These are phyloP conservation scores for Suillus discolor DNA, from an alignment of 768 basidiomycete species.

Conservation along the genomic window DNA sequence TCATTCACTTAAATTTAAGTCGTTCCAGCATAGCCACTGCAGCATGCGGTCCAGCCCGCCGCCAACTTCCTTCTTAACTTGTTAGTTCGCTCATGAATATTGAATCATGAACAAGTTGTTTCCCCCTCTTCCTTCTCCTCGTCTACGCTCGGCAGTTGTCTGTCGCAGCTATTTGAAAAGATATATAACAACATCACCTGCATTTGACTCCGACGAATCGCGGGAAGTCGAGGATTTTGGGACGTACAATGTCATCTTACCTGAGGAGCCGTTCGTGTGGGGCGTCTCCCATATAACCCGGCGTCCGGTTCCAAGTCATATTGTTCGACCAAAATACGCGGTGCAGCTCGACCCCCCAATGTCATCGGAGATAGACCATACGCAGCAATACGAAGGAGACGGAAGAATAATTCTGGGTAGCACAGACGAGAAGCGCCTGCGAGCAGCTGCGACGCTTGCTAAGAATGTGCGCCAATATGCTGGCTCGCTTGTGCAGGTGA, in stretches of 20 bases:
- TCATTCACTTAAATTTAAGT: too few species aligned
- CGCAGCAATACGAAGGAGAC: conserved; percentile 24
- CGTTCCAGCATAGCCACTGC: too few species aligned
- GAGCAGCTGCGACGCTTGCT: conserved; percentile 59
- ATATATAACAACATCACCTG: background rate
- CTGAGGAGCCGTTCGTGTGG: conserved; percentile 63
- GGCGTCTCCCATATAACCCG: conserved; percentile 63
- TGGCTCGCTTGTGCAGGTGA: conserved; percentile 54
- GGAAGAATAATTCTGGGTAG: conserved; percentile 53
- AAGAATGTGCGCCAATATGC: conserved; percentile 58
- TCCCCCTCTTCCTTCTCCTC: background rate
- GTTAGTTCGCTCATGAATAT: background rate
- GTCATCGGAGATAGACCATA: background rate
- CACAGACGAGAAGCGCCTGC: conserved; percentile 51
- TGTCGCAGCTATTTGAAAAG: background rate
- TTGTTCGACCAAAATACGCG: conserved; percentile 57
- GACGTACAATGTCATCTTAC: conserved; percentile 62
- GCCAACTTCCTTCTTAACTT: background rate
- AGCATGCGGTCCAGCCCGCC: background rate
- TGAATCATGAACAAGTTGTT: conserved; percentile 4
- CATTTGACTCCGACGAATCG: background rate
- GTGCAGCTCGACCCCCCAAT: conserved; percentile 14
- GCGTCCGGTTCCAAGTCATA: conserved; percentile 57
- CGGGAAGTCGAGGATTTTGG: conserved; percentile 43
- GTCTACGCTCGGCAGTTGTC: background rate